Evolutionary conservation across 192 early-diverging fungal genomes (phyloP), one percentile per base, ranked within the genome.

Genomic region (Geranomyces variabilis): DNA sequence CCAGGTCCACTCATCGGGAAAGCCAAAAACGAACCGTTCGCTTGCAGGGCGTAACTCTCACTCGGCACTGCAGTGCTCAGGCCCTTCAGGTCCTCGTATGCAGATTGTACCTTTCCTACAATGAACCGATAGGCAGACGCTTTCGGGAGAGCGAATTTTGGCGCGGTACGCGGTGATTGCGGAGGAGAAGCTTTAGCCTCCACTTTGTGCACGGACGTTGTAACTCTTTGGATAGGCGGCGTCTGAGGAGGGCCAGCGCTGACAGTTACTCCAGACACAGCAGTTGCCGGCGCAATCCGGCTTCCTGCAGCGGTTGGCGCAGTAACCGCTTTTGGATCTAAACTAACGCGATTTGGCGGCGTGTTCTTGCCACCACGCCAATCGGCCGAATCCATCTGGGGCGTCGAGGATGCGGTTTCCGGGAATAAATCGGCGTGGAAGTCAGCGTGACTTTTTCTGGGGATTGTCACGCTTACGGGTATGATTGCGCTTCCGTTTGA

Each of bases 341-440:
- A 33, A 19, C 30, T 56, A 28, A 69, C 58, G 24, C 62, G 59
- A 15, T 47, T 44, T 8, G 60, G 63, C 19, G 62, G 33, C 44
- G 28, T 56, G 24, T 46, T 72, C 22, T 65, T 48, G 3, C 88
- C 82, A 0, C 64, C 70, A 22, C 89, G 59, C 90, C 90, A 95
- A 24, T 88, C 84, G 0, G 70, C 80, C 33, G 79, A 81, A 4
- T 88, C 77, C 46, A 89, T 70, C 1, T 82, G 81, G 17, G 88
- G 80, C 8, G 24, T 41, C 43, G 34, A 68, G 15, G 67, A 67
- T 44, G 9, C 15, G 15, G 95, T 94, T 19, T 93, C 91, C 22
- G 95, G 95, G 70, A 90, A 97, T 15, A 97, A 71, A 55, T 97
- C 95, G 14, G 76, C 70, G 69, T 95, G 91, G 66, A 93, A 97